Percentiles rank a stretch among this genome's conserved stretches.
These are phyloP conservation scores for Acer yangbiense DNA, from an alignment of 345 rosid genomes.

Conservation along the genomic window DNA sequence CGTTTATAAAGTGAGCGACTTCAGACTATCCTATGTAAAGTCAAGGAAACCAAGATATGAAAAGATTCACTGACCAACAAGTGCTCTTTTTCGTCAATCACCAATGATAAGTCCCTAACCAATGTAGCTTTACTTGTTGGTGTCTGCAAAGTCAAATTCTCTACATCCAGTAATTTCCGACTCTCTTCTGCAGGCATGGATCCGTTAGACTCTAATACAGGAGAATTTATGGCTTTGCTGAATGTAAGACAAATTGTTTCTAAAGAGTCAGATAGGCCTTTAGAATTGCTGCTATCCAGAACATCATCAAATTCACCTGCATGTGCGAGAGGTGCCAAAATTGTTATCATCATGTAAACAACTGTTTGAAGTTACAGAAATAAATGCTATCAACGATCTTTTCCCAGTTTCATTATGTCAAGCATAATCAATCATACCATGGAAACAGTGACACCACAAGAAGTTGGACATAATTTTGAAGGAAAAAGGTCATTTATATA, in stretches of 20 bases:
- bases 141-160: slow-evolving; percentile 71
- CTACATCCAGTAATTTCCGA: slow-evolving; percentile 54
- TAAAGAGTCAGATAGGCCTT: slow-evolving; percentile 36
- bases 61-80: slow-evolving; percentile 63
- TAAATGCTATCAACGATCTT: background rate
- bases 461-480: background rate
- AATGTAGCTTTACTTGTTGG: slow-evolving; percentile 75
- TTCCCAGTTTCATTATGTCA: background rate
- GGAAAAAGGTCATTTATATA: background rate
- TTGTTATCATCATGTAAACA: slow-evolving; percentile 12
- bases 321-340: slow-evolving; percentile 28
- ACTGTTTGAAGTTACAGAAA: background rate
- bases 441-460: background rate
- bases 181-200: slow-evolving; percentile 28
- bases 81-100: slow-evolving; percentile 61
- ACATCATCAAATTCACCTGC: slow-evolving; percentile 95
- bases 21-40: slow-evolving; percentile 20
- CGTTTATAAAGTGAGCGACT: slow-evolving; percentile 22
- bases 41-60: slow-evolving; percentile 22
- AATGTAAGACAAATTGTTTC: slow-evolving; percentile 64
- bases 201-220: slow-evolving; percentile 57
- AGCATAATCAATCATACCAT: slow-evolving; percentile 7
- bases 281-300: slow-evolving; percentile 55
- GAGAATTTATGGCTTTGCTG: slow-evolving; percentile 32
- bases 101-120: slow-evolving; percentile 64